Evolutionary conservation across 345 rosid species (phyloP).

Genomic region (Syzygium grande): DNA sequence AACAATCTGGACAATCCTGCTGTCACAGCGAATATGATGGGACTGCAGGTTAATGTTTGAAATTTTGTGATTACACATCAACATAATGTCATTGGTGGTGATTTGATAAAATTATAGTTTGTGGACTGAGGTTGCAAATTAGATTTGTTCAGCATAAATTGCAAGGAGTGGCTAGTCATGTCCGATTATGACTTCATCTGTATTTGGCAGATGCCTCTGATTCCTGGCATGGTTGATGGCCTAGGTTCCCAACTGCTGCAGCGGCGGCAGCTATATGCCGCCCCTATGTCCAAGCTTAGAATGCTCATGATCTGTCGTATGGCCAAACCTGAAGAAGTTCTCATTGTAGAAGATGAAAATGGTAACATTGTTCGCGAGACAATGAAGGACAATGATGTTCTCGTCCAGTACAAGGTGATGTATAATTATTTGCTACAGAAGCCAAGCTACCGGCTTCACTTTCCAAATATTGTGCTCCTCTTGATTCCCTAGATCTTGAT

Average conservation of each 20-base stretch:
- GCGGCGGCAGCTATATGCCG: constrained; percentile 83
- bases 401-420: constrained; percentile 91
- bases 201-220: constrained; percentile 53
- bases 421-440: not conserved
- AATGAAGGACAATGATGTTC: constrained; percentile 99
- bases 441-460: not conserved
- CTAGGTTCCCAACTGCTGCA: constrained; percentile 68
- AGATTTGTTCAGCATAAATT: not conserved
- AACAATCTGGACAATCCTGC: constrained; percentile 82
- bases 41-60: constrained; percentile 43
- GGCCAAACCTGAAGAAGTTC: constrained; percentile 99
- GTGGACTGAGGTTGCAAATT: not conserved
- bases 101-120: not conserved
- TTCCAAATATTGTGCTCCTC: not conserved
- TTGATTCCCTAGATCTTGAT: not conserved
- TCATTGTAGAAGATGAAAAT: constrained; percentile 99
- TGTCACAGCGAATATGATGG: constrained; percentile 61
- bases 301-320: constrained; percentile 95
- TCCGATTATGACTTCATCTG: not conserved
- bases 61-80: not conserved
- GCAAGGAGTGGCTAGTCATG: not conserved
- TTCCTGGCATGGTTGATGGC: constrained; percentile 81
- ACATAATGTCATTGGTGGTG: not conserved
- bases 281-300: constrained; percentile 84
- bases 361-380: constrained; percentile 99